Conservation (phyloP, 192 early-diverging fungal genomes). For the Backusella morwellensis region DNA sequence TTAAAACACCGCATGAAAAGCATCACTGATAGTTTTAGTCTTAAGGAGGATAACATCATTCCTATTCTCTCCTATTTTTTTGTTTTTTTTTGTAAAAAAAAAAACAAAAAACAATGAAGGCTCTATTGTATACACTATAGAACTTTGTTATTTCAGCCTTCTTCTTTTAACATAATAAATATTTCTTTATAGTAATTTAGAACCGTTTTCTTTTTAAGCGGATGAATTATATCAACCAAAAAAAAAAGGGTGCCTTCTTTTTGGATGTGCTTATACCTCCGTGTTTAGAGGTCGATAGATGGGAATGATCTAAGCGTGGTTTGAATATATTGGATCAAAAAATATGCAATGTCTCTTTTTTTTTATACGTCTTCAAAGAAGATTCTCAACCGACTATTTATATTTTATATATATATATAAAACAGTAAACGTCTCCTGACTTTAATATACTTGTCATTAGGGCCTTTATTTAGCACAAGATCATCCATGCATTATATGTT, state of each 20-base stretch:
- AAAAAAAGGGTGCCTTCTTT: neutral
- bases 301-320: neutral
- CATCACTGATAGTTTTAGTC: neutral
- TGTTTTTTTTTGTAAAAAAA: neutral
- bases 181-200: neutral
- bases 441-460: conserved; percentile 6
- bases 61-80: conserved; percentile 2
- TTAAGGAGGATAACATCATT: conserved; percentile 1
- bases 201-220: neutral
- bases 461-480: conserved; percentile 1
- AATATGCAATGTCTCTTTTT: neutral
- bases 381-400: neutral
- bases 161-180: neutral
- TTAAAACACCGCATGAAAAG: neutral
- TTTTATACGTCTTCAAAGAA: neutral
- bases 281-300: neutral
- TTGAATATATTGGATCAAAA: conserved; percentile 6
- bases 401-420: neutral
- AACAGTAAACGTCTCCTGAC: conserved; percentile 3
- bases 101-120: neutral
- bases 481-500: conserved; percentile 7
- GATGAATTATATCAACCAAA: neutral
- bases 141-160: neutral
- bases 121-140: neutral
- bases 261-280: neutral